A percentile compares a stretch with the other conserved stretches of the same genome.
Conservation (phyloP, 441 rosid genomes). For the Corymbia calophylla region DNA sequence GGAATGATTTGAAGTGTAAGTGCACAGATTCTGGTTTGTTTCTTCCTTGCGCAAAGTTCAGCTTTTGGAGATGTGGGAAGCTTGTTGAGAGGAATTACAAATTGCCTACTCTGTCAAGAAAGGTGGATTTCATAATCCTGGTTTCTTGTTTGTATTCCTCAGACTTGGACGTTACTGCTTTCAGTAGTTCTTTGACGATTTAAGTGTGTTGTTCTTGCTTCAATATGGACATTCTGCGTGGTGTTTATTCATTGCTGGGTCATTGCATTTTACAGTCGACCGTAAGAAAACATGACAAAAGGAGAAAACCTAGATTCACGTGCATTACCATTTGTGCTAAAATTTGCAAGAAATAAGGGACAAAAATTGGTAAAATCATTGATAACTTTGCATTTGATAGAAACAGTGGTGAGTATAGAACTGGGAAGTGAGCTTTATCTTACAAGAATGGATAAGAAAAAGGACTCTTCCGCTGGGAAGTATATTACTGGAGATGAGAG, state of each 20-base stretch:
- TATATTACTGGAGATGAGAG: background rate
- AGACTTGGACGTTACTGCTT: background rate
- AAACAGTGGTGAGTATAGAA: background rate
- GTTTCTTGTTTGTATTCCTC: background rate
- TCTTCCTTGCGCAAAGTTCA: slow-evolving; percentile 67
- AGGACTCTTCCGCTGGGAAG: background rate
- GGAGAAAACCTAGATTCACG: background rate
- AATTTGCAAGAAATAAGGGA: background rate
- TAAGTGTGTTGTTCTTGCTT: background rate
- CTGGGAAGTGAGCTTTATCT: background rate
- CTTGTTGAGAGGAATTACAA: slow-evolving; percentile 40
- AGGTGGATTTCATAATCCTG: slow-evolving; percentile 23
- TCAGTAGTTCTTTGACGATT: background rate
- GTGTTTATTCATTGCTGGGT: background rate
- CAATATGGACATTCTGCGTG: background rate
- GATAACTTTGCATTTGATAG: background rate
- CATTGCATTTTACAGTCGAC: background rate
- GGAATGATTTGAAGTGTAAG: slow-evolving; percentile 47
- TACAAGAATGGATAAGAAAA: background rate
- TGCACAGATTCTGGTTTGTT: slow-evolving; percentile 65
- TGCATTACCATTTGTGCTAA: background rate
- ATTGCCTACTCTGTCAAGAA: slow-evolving; percentile 47
- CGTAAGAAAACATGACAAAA: background rate
- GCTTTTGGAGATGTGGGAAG: slow-evolving; percentile 67
- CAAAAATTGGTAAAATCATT: background rate